phyloP scores from a whole-genome alignment of 129 eudicot species.

The Pulicaria dysenterica region DNA sequence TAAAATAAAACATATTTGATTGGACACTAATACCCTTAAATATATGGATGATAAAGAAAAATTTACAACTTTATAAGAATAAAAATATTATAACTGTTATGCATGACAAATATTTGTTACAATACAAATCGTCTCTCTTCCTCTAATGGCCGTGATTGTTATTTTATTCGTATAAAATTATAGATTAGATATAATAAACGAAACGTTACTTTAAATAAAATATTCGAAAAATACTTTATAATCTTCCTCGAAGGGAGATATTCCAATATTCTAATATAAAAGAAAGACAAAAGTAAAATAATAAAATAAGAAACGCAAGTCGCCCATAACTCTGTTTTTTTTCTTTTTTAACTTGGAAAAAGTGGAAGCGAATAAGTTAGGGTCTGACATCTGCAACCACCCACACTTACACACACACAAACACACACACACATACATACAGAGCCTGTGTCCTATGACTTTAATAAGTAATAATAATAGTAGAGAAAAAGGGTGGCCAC shows the following conservation, averaged over 20 bases:
- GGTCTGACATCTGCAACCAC: constrained; percentile 40
- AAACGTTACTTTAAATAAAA: neutral
- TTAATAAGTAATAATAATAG: constrained; percentile 13
- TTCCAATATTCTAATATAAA: neutral
- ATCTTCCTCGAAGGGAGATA: constrained; percentile 23
- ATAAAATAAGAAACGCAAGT: neutral
- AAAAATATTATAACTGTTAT: too few species aligned
- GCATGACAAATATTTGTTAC: too few species aligned
- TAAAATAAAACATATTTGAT: too few species aligned
- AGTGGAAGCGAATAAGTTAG: constrained; percentile 35
- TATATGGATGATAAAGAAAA: too few species aligned
- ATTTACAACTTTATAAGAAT: too few species aligned
- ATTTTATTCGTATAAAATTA: neutral
- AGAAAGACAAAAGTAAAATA: neutral
- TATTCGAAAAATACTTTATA: constrained; percentile 9
- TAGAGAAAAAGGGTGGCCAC: constrained; percentile 26
- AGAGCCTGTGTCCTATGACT: neutral
- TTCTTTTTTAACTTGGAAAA: constrained; percentile 31
- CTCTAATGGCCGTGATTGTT: too few species aligned
- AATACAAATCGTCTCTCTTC: too few species aligned
- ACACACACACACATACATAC: neutral
- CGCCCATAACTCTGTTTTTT: constrained; percentile 20
- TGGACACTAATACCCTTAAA: too few species aligned
- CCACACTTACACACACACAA: neutral
- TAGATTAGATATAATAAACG: neutral